A percentile compares a stretch with the other conserved stretches of the same genome.
These are phyloP conservation scores for Aspergillus haitiensis DNA, from an alignment of 495 filamentous ascomycete genomes.

Conservation along the genomic window DNA sequence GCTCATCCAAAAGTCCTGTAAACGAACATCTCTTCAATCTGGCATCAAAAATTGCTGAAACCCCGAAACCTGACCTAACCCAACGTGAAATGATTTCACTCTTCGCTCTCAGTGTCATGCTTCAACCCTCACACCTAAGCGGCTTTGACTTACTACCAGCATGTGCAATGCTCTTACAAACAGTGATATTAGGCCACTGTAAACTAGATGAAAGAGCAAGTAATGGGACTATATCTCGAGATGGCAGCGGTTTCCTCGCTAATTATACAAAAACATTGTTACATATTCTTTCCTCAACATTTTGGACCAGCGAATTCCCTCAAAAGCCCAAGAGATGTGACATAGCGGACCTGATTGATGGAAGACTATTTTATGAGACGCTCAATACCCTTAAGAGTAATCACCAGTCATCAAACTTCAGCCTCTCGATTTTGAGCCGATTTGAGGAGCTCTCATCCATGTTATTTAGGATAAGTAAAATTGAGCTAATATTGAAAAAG, in stretches of 20 bases:
- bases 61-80: background rate
- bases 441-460: background rate
- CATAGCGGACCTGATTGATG: conserved; percentile 64
- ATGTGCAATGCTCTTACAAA: conserved; percentile 20
- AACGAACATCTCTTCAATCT: background rate
- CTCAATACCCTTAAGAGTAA: background rate
- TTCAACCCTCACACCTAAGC: background rate
- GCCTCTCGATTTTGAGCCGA: background rate
- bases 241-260: conserved; percentile 7
- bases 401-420: background rate
- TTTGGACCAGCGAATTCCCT: conserved; percentile 22
- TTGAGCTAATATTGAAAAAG: background rate
- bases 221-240: background rate
- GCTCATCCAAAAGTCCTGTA: background rate
- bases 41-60: background rate
- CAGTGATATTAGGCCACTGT: conserved; percentile 17
- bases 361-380: conserved; percentile 51
- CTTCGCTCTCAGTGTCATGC: conserved; percentile 6
- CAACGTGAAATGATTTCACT: conserved; percentile 17
- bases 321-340: conserved; percentile 40
- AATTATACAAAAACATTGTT: background rate
- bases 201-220: conserved; percentile 12
- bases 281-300: conserved; percentile 6
- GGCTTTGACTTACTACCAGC: background rate
- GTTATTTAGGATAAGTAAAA: conserved; percentile 1